These are phyloP conservation scores for Diplocarpon rosae DNA, from an alignment of 2,329 filamentous ascomycete genomes.

Conservation along the genomic window DNA sequence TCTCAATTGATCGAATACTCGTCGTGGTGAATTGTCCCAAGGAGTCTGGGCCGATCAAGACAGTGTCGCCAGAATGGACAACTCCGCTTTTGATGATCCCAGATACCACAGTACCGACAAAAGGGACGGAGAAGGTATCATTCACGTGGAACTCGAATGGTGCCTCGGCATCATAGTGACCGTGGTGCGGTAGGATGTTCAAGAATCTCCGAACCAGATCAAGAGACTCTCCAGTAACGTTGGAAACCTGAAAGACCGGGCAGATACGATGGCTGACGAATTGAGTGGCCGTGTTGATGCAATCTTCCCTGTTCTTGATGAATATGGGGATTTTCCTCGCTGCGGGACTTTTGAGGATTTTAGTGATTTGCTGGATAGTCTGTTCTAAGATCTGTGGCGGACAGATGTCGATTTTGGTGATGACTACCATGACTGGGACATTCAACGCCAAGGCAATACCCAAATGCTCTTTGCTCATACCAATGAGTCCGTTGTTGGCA, in stretches of 20 bases:
- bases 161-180: slow-evolving; percentile 77
- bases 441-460: slow-evolving; percentile 91
- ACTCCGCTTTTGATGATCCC: slow-evolving; percentile 85
- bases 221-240: slow-evolving; percentile 86
- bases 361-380: slow-evolving; percentile 81
- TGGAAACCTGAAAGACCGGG: slow-evolving; percentile 95
- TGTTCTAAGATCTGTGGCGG: slow-evolving; percentile 90
- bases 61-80: slow-evolving; percentile 78
- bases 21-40: slow-evolving; percentile 83
- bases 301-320: slow-evolving; percentile 83
- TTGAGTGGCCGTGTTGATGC: slow-evolving; percentile 88
- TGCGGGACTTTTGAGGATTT: slow-evolving; percentile 87
- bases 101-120: slow-evolving; percentile 90
- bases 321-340: slow-evolving; percentile 94
- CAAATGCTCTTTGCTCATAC: slow-evolving; percentile 97
- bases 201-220: slow-evolving; percentile 86
- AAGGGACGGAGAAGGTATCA: slow-evolving; percentile 95
- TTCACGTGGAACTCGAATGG: slow-evolving; percentile 94
- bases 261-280: slow-evolving; percentile 94
- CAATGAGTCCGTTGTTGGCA: slow-evolving; percentile 91
- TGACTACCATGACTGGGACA: slow-evolving; percentile 93
- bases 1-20: slow-evolving; percentile 82
- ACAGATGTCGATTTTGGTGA: slow-evolving; percentile 98
- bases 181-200: slow-evolving; percentile 90
- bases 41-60: slow-evolving; percentile 82